phyloP scores from a whole-genome alignment of 805 yeast genomes.

The Cyberlindnera mycetangii region DNA sequence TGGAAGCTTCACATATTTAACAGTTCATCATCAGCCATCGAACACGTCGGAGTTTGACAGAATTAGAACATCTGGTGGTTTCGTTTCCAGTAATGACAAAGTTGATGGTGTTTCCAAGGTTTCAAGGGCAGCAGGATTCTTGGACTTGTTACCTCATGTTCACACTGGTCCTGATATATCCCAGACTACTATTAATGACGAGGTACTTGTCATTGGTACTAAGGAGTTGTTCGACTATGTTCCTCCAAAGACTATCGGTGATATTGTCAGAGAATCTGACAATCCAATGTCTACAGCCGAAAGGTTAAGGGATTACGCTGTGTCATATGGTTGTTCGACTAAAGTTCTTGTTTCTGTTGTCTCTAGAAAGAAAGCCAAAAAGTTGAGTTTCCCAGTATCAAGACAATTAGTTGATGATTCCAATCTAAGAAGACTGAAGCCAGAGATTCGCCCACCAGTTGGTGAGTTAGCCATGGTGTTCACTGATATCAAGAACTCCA shows the following conservation, averaged over 20 bases:
- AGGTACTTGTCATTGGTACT: slow-evolving; percentile 80
- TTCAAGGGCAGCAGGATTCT: slow-evolving; percentile 91
- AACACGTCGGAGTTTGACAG: slow-evolving; percentile 75
- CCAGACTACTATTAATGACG: slow-evolving; percentile 65
- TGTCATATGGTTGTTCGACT: slow-evolving; percentile 83
- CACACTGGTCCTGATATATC: slow-evolving; percentile 84
- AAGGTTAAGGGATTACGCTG: slow-evolving; percentile 88
- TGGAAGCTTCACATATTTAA: slow-evolving; percentile 74
- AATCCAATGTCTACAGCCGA: slow-evolving; percentile 93
- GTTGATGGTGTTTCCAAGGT: slow-evolving; percentile 80
- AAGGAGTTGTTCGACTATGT: slow-evolving; percentile 82
- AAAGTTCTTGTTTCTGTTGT: slow-evolving; percentile 80
- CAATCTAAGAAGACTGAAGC: slow-evolving; percentile 74
- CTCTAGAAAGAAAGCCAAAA: slow-evolving; percentile 52
- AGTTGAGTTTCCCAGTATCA: slow-evolving; percentile 33
- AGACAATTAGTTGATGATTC: slow-evolving; percentile 70
- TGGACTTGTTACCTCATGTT: slow-evolving; percentile 80
- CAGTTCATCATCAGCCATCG: slow-evolving; percentile 83
- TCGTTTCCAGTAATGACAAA: slow-evolving; percentile 78
- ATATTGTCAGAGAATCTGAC: slow-evolving; percentile 75
- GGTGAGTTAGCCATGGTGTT: slow-evolving; percentile 95
- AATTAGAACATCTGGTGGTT: slow-evolving; percentile 89
- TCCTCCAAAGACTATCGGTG: slow-evolving; percentile 83
- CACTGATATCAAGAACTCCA: slow-evolving; percentile 95
- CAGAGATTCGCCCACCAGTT: slow-evolving; percentile 91